Percentiles rank a stretch among this genome's conserved stretches.
Conservation (phyloP, 1,139 yeast species). For the Kodamaea derodonti region DNA sequence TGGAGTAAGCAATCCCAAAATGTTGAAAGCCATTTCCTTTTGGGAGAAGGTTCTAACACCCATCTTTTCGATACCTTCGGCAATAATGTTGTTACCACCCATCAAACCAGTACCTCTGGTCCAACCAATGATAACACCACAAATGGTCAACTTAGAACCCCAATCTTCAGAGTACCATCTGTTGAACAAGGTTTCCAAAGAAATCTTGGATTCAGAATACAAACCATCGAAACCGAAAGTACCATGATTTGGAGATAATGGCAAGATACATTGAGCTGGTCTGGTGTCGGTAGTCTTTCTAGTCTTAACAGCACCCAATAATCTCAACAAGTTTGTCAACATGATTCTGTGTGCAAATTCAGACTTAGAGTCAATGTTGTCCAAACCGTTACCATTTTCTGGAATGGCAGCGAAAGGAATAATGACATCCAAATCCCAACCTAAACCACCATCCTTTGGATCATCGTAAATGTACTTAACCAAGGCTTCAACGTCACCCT, state of each 20-base stretch:
- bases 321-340: conserved; percentile 91
- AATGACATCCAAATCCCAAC: conserved; percentile 95
- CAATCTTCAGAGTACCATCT: conserved; percentile 99
- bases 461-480: conserved; percentile 82
- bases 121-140: conserved; percentile 99
- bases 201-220: conserved; percentile 94
- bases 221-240: conserved; percentile 97
- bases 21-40: conserved; percentile 98
- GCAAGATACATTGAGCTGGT: conserved; percentile 96
- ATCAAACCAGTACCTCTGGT: conserved; percentile 99
- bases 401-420: conserved; percentile 99
- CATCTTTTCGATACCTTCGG: conserved; percentile 92
- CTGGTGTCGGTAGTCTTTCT: conserved; percentile 89
- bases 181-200: conserved; percentile 93
- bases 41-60: conserved; percentile 98
- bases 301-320: conserved; percentile 84
- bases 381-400: conserved; percentile 95
- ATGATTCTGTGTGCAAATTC: conserved; percentile 98
- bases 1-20: conserved; percentile 89
- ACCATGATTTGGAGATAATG: conserved; percentile 98
- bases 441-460: conserved; percentile 82
- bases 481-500: conserved; percentile 85
- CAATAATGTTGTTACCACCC: conserved; percentile 95
- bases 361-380: conserved; percentile 87
- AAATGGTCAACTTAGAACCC: conserved; percentile 88